Evolutionary conservation across 2,329 filamentous ascomycete genomes (phyloP).

Genomic region (Intubia oerlemansii): DNA sequence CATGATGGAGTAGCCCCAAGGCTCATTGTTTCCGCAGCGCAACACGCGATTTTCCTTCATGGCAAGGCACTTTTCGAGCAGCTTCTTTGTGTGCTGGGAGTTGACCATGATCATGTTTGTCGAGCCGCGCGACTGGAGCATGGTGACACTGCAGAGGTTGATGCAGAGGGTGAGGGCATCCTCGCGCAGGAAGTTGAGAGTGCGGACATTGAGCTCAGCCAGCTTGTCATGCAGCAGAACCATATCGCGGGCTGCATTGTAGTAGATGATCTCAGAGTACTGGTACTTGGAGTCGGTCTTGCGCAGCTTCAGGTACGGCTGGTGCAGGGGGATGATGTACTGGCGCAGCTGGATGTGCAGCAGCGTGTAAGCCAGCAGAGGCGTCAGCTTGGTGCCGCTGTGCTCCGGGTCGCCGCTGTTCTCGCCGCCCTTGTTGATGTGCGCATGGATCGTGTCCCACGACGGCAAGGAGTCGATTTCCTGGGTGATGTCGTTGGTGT

Average conservation of each 20-base stretch:
- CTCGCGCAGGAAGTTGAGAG: constrained; percentile 37
- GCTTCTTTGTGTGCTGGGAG: constrained; percentile 33
- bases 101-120: constrained; percentile 42
- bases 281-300: constrained; percentile 39
- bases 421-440: constrained; percentile 10
- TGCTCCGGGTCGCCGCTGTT: constrained; percentile 15
- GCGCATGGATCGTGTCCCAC: constrained; percentile 21
- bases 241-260: constrained; percentile 38
- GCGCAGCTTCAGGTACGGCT: constrained; percentile 36
- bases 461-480: constrained; percentile 38
- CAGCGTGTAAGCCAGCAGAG: constrained; percentile 35
- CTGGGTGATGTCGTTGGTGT: constrained; percentile 37
- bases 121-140: constrained; percentile 35
- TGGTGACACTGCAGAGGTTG: constrained; percentile 37
- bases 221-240: constrained; percentile 40
- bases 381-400: constrained; percentile 22
- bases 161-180: constrained; percentile 37
- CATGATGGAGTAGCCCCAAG: constrained; percentile 43
- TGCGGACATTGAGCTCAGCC: constrained; percentile 34
- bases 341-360: constrained; percentile 38
- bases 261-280: constrained; percentile 41
- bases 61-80: constrained; percentile 37
- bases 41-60: constrained; percentile 40
- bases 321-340: constrained; percentile 39
- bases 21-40: constrained; percentile 40